Evolutionary conservation across 768 basidiomycete genomes (phyloP).

Genomic region (Mycena haematopus): DNA sequence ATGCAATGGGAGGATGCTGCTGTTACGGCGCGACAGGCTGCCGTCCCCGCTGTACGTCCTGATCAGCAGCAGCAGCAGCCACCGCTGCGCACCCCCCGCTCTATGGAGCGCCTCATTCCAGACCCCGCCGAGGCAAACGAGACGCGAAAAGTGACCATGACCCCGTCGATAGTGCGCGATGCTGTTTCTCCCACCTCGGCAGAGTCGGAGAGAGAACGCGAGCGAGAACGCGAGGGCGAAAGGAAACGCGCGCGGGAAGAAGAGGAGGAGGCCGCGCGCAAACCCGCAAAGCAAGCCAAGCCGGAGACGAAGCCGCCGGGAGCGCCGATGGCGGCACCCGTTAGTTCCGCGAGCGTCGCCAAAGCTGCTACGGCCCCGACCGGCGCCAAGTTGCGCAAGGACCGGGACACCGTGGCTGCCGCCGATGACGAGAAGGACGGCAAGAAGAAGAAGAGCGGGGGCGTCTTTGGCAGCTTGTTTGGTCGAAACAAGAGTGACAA

Average conservation of each 20-base stretch:
- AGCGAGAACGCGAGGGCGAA: slow-evolving; percentile 25
- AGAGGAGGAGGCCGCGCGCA: slow-evolving; percentile 59
- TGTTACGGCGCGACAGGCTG: slow-evolving; percentile 56
- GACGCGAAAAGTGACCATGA: slow-evolving; percentile 79
- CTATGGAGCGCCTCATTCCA: slow-evolving; percentile 57
- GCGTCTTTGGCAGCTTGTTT: slow-evolving; percentile 81
- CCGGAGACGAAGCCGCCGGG: slow-evolving; percentile 46
- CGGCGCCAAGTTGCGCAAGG: slow-evolving; percentile 54
- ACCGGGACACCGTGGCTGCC: slow-evolving; percentile 44
- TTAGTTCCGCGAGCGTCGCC: slow-evolving; percentile 47
- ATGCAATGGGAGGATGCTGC: slow-evolving; percentile 87
- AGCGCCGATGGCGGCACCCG: slow-evolving; percentile 49
- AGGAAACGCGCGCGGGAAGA: slow-evolving; percentile 31
- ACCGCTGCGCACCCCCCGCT: slow-evolving; percentile 49
- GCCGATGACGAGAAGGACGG: slow-evolving; percentile 39
- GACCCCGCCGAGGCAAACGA: slow-evolving; percentile 77
- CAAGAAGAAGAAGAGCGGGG: slow-evolving; percentile 67
- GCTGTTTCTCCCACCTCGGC: slow-evolving; percentile 16
- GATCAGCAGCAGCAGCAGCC: slow-evolving; percentile 39
- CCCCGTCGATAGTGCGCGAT: slow-evolving; percentile 77
- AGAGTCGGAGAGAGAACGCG: slow-evolving; percentile 13
- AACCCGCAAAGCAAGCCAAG: slow-evolving; percentile 37
- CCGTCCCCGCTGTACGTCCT: slow-evolving; percentile 35
- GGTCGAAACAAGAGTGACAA: slow-evolving; percentile 77
- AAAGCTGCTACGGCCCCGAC: slow-evolving; percentile 31